phyloP scores from a whole-genome alignment of 805 yeast species.

The Wickerhamomyces strasburgensis region DNA sequence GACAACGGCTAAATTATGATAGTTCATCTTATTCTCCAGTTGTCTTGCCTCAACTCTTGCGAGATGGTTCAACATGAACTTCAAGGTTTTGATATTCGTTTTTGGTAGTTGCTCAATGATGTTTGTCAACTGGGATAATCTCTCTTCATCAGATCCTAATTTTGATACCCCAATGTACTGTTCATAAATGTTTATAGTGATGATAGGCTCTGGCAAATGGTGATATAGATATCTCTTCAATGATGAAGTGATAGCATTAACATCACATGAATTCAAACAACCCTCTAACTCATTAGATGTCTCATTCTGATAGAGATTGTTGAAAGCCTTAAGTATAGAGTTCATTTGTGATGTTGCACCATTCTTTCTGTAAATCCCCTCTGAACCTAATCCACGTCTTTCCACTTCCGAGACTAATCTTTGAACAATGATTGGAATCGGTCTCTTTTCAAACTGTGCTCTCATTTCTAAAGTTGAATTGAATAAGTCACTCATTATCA shows the following conservation, averaged over 20 bases:
- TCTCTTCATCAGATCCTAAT: constrained; percentile 19
- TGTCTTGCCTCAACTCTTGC: constrained; percentile 49
- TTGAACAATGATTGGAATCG: constrained; percentile 66
- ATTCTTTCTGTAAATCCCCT: constrained; percentile 88
- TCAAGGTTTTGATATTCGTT: constrained; percentile 60
- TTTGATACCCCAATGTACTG: constrained; percentile 54
- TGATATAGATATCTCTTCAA: constrained; percentile 77
- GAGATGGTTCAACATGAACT: constrained; percentile 59
- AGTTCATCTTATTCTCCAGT: constrained; percentile 70
- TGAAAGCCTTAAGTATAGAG: constrained; percentile 29
- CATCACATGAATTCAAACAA: constrained; percentile 50
- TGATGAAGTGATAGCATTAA: constrained; percentile 82
- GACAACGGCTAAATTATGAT: constrained; percentile 79
- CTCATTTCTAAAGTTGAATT: constrained; percentile 56
- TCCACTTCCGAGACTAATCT: constrained; percentile 77
- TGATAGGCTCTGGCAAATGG: constrained; percentile 77
- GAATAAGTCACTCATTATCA: constrained; percentile 24
- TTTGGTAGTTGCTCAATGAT: constrained; percentile 54
- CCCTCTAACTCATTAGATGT: constrained; percentile 32
- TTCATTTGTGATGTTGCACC: constrained; percentile 40
- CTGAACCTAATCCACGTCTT: constrained; percentile 63
- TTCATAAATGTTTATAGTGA: constrained; percentile 66
- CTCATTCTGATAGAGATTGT: constrained; percentile 23
- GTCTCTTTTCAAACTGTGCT: constrained; percentile 52
- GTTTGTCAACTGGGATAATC: constrained; percentile 37